Evolutionary conservation across 2,329 filamentous ascomycete genomes (phyloP), one percentile per base, ranked within the genome.

Genomic region (Dactylellina haptotyla): DNA sequence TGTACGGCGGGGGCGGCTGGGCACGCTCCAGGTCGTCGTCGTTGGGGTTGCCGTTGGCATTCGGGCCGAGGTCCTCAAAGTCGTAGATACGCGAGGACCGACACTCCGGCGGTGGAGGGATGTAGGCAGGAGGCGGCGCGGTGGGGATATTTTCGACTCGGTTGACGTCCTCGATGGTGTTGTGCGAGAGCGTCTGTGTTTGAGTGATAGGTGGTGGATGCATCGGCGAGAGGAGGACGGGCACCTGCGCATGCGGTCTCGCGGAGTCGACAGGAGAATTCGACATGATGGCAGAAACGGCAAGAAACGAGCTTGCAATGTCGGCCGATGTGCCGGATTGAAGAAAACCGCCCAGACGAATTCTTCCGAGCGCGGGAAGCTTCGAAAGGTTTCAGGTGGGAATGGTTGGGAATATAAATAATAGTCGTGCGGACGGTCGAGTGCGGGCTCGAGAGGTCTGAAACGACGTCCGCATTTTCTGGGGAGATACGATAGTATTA

Each of bases 1-100:
- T 65, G 37, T 73, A 73, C 41, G 69, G 69, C 18, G 69, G 69
- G 25, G 67, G 67, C 14, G 69, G 69, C 9, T 56, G 46, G 26
- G 69, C 69, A 26, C 69, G 69, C 34, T 73, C 69, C 18, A 61
- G 54, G 23, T 73, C 69, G 26, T 54, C 25, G n/a, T 62, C 58
- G 26, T 37, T 14, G 26, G 53, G 54, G 23, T 54, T 32, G 16
- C 58, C 45, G 30, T 39, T 30, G 25, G 39, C 56, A 61, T 12
- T 43, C 4, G 34, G 9, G 3, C 26, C 46, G 9, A 73, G 28
- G 16, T 73, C 69, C 2, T 59, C 69, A 32, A 48, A 56, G 20
- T 66, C 69, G 61, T 73, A 73, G 32, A 73, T 26, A 18, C 69
- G 61, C 50, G 69, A 73, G 20, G 45, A 51, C 23, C 69, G 69